Evolutionary conservation across 192 early-diverging fungal species (phyloP).

Genomic region (Phycomyces blakesleeanus): DNA sequence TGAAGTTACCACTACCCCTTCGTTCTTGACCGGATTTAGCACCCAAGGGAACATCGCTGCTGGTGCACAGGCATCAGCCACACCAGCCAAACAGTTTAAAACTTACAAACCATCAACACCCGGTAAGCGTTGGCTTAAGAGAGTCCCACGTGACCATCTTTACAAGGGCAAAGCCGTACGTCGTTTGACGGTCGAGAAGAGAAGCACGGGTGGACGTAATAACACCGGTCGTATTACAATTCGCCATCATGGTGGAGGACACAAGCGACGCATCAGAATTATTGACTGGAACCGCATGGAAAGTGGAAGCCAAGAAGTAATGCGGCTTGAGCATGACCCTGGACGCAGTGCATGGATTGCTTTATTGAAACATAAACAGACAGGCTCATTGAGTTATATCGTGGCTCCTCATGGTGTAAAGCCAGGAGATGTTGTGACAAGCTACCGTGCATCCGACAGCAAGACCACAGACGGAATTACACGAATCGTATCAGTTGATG

Average conservation of each 20-base stretch:
- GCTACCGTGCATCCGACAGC: constrained; percentile 15
- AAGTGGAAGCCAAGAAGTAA: constrained; percentile 73
- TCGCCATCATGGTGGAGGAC: constrained; percentile 90
- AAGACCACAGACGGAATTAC: constrained; percentile 23
- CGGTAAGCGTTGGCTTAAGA: constrained; percentile 79
- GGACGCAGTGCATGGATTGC: constrained; percentile 85
- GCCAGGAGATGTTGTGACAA: constrained; percentile 52
- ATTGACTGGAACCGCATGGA: constrained; percentile 83
- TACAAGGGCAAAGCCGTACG: constrained; percentile 83
- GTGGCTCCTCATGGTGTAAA: constrained; percentile 75
- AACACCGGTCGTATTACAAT: constrained; percentile 87
- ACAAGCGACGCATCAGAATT: constrained; percentile 79
- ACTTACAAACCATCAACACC: constrained; percentile 87
- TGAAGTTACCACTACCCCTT: neutral
- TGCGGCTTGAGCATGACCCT: constrained; percentile 94
- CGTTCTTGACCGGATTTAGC: constrained; percentile 26
- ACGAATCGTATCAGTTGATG: constrained; percentile 53
- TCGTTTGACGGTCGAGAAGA: constrained; percentile 77
- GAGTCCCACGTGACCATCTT: constrained; percentile 82
- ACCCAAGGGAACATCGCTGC: constrained; percentile 16
- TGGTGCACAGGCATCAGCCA: constrained; percentile 16
- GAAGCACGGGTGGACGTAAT: constrained; percentile 82
- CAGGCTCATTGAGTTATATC: constrained; percentile 81
- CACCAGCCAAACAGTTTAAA: constrained; percentile 71
- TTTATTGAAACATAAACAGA: constrained; percentile 74